These are phyloP conservation scores for Nitzschia sp. DNA, from an alignment of 108 stramenopile genomes.

Conservation along the genomic window DNA sequence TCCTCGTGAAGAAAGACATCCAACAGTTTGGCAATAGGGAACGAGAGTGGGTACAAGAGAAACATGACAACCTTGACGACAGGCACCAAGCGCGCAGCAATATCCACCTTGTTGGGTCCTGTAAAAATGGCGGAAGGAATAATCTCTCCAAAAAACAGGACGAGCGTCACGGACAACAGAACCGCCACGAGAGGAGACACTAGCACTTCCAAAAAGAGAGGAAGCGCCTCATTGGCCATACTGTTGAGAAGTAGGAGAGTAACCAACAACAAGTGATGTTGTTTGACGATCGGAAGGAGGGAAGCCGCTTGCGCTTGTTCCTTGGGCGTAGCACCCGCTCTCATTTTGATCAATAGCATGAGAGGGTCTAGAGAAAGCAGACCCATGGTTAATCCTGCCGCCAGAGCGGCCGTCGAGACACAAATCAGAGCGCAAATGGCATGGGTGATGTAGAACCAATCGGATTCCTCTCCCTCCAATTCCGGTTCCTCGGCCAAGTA, in stretches of 20 bases:
- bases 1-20: conserved; percentile 74
- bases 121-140: conserved; percentile 90
- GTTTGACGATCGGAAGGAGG: conserved; percentile 67
- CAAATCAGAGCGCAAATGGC: conserved; percentile 54
- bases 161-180: conserved; percentile 86
- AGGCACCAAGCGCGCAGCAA: conserved; percentile 78
- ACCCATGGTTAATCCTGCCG: conserved; percentile 94
- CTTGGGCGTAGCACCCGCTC: conserved; percentile 40
- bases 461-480: conserved; percentile 16
- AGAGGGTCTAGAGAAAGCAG: conserved; percentile 85
- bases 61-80: conserved; percentile 77
- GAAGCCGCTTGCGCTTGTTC: conserved; percentile 51
- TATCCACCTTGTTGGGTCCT: conserved; percentile 82
- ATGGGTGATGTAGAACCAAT: conserved; percentile 32
- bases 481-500: conserved; percentile 29
- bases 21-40: conserved; percentile 83
- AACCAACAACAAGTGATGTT: conserved; percentile 91
- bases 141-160: conserved; percentile 84
- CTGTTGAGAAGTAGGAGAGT: conserved; percentile 93
- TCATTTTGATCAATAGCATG: conserved; percentile 72
- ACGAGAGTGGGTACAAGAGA: conserved; percentile 78
- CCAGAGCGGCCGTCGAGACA: conserved; percentile 81
- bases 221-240: conserved; percentile 89
- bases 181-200: conserved; percentile 81
- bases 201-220: conserved; percentile 90